Conservation (phyloP, 2,329 filamentous ascomycete species). For the Bipolaris bicolor region DNA sequence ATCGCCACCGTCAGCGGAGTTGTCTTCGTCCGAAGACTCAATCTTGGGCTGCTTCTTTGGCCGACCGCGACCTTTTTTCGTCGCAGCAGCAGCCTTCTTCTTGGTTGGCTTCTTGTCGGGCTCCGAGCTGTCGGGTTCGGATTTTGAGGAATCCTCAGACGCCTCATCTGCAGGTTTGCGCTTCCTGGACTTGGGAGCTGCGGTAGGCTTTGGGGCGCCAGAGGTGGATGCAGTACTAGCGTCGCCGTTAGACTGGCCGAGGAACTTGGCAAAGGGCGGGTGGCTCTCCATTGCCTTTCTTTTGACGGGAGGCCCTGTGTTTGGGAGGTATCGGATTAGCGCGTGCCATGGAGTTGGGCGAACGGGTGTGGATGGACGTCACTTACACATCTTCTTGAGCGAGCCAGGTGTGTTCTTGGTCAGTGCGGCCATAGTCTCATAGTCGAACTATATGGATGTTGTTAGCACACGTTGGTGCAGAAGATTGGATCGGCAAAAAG, state of each 20-base stretch:
- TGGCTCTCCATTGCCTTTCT: constrained; percentile 36
- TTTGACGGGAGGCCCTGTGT: constrained; percentile 34
- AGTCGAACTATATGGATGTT: constrained; percentile 32
- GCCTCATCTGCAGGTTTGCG: constrained; percentile 29
- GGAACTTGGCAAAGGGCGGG: constrained; percentile 32
- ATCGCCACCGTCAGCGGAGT: constrained; percentile 25
- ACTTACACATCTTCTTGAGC: constrained; percentile 42
- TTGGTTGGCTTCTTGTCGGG: constrained; percentile 14
- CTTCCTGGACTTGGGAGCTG: constrained; percentile 20
- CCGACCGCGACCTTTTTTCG: constrained; percentile 10
- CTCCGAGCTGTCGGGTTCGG: constrained; percentile 26
- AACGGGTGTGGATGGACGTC: too few relatives aligned
- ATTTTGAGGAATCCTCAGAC: neutral
- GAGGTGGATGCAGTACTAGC: constrained; percentile 3
- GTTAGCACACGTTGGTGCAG: neutral
- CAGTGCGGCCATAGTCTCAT: constrained; percentile 35
- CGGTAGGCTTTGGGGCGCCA: constrained; percentile 14
- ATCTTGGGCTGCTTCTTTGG: constrained; percentile 31
- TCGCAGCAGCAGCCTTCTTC: neutral
- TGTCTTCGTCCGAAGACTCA: constrained; percentile 15
- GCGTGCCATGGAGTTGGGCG: neutral
- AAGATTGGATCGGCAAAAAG: neutral
- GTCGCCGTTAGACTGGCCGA: constrained; percentile 15
- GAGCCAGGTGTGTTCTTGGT: constrained; percentile 39
- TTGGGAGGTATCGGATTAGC: neutral